Percentiles rank a stretch among this genome's conserved stretches.
phyloP scores from a whole-genome alignment of 495 filamentous ascomycete genomes.

The Tuber microsphaerosporum region DNA sequence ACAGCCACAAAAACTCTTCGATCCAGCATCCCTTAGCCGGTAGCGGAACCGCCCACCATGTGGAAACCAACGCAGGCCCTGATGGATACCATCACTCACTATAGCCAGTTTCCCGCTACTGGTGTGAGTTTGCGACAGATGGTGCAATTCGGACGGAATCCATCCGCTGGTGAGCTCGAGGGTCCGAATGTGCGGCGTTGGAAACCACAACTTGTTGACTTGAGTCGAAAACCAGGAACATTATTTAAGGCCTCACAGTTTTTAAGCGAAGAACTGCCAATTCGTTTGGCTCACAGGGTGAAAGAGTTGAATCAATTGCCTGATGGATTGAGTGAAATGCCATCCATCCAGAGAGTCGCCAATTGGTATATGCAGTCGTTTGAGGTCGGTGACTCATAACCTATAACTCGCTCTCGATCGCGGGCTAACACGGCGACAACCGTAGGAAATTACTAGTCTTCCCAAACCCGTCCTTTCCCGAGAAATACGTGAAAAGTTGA shows the following conservation, averaged over 20 bases:
- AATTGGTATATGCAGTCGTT: slow-evolving; percentile 99
- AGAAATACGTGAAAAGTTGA: slow-evolving; percentile 70
- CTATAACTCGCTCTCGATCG: background rate
- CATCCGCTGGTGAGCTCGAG: slow-evolving; percentile 63
- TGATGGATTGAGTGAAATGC: slow-evolving; percentile 98
- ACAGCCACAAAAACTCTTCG: background rate
- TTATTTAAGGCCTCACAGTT: slow-evolving; percentile 97
- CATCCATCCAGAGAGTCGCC: slow-evolving; percentile 85
- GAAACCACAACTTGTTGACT: slow-evolving; percentile 32
- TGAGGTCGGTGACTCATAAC: slow-evolving; percentile 58
- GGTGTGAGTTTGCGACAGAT: slow-evolving; percentile 95
- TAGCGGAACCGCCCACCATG: slow-evolving; percentile 28
- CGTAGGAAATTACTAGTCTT: slow-evolving; percentile 80
- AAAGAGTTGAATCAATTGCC: slow-evolving; percentile 85
- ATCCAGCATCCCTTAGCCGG: slow-evolving; percentile 13
- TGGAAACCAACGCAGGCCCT: slow-evolving; percentile 84
- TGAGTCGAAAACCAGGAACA: slow-evolving; percentile 56
- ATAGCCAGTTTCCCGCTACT: slow-evolving; percentile 92
- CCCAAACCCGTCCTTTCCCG: slow-evolving; percentile 66
- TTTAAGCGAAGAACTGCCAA: slow-evolving; percentile 94
- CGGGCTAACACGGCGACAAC: slow-evolving; percentile 8
- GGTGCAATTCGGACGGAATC: slow-evolving; percentile 94
- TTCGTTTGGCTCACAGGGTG: slow-evolving; percentile 90
- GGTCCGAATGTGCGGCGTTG: slow-evolving; percentile 29
- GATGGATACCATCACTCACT: slow-evolving; percentile 99